phyloP scores from a whole-genome alignment of 106 monocot species.

The Triglochin maritima region DNA sequence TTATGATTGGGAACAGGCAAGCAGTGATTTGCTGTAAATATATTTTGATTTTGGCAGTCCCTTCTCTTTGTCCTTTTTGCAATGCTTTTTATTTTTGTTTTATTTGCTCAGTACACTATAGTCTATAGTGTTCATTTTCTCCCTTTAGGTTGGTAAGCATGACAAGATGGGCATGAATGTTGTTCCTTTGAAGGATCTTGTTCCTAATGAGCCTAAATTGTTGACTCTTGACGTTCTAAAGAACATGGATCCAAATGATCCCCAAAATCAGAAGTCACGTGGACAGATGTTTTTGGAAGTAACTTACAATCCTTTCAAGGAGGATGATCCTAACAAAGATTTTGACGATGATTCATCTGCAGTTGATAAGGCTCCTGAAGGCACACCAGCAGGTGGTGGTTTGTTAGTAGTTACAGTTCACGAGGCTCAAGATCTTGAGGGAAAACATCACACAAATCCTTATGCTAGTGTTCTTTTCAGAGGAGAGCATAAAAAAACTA shows the following conservation, averaged over 20 bases:
- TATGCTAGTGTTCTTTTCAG: conserved; percentile 60
- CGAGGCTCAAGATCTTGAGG: conserved; percentile 86
- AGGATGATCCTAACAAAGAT: conserved; percentile 24
- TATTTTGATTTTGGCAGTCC: too few species aligned
- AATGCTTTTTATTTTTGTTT: too few species aligned
- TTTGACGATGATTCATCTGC: conserved; percentile 13
- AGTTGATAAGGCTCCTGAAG: conserved; percentile 59
- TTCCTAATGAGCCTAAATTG: conserved; percentile 47
- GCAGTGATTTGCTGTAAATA: not conserved
- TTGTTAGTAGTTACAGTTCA: conserved; percentile 66
- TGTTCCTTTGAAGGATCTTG: conserved; percentile 52
- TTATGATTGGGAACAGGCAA: conserved; percentile 85
- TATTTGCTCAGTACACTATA: too few species aligned
- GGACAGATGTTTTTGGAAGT: conserved; percentile 37
- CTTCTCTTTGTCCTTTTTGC: not conserved
- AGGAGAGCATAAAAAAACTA: conserved; percentile 77
- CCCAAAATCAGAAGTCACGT: conserved; percentile 31
- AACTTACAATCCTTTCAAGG: conserved; percentile 82
- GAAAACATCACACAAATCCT: conserved; percentile 87
- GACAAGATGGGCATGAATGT: conserved; percentile 79
- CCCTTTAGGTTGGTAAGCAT: conserved; percentile 61
- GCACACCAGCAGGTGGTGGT: conserved; percentile 58
- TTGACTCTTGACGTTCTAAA: conserved; percentile 61
- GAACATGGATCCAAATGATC: conserved; percentile 66
- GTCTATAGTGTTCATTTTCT: not conserved